Evolutionary conservation across 192 early-diverging fungal genomes (phyloP).

Genomic region (Backusella tarrabulga): DNA sequence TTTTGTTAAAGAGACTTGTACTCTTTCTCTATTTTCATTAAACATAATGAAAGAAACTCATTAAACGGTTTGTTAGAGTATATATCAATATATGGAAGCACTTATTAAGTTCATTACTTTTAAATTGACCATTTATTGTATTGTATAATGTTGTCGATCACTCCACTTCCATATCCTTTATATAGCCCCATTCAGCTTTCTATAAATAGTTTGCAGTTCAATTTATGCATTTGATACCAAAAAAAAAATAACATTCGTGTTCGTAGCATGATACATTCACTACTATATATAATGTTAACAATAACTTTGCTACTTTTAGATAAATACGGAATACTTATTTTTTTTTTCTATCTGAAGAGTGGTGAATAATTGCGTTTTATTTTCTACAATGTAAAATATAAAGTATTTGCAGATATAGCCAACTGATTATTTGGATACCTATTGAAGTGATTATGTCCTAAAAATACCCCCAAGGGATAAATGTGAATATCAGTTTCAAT

Average conservation of each 20-base stretch:
- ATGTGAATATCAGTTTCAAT: too few species aligned
- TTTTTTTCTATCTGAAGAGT: not conserved
- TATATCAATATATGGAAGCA: not conserved
- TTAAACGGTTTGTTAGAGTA: too few species aligned
- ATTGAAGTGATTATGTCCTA: too few species aligned
- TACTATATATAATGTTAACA: not conserved
- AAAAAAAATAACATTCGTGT: not conserved
- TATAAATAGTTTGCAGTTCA: not conserved
- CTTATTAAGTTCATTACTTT: too few species aligned
- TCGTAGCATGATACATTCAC: not conserved
- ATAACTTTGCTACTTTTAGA: not conserved
- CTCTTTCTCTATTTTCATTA: too few species aligned
- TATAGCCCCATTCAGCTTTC: not conserved
- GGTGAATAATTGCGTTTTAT: too few species aligned
- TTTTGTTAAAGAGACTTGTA: not conserved
- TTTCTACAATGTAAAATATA: too few species aligned
- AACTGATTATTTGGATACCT: too few species aligned
- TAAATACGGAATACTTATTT: not conserved
- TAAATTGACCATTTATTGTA: too few species aligned
- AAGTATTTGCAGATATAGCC: too few species aligned
- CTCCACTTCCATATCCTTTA: not conserved
- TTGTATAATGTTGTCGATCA: not conserved
- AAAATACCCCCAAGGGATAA: too few species aligned
- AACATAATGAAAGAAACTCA: too few species aligned
- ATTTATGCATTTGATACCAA: not conserved